Base-by-base conservation (phyloP, 116 monocot species). In the Dioscorea cayenensis region DNA sequence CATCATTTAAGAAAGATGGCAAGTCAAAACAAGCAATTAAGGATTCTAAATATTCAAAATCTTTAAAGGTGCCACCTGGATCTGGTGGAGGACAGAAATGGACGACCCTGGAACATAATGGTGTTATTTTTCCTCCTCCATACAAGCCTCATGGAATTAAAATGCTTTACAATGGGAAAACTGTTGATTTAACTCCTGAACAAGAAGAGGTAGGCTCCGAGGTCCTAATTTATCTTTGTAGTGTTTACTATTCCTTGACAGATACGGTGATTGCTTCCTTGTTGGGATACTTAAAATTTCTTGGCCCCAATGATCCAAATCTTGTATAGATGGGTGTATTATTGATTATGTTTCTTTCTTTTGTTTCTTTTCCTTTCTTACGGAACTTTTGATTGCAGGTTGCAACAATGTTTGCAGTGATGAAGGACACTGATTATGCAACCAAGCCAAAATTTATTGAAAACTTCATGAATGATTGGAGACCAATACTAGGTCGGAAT, bases 401-500 rank as follows among this genome's bases (percentile, higher is more conserved):
- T 69, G 99, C 99, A 28, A 99, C 99, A 48, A 99, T 99, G 99
- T 99, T 94, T 86, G 99, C 99, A 4, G 94, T 99, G 14, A 99
- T 99, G 99, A 91, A 91, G 78, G 99, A 99, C 64, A 89, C 99
- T 17, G 99, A 99, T 68, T 99, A 94, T 86, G 94, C 94, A 36
- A 73, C 82, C 16, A 99, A 94, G 73, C 75, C 82, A 66, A 80
- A 80, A 75, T 99, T 99, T 78, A 91, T 84, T 68, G 89, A 91
- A 38, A 99, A 99, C 77, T 99, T 94, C 69, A 76, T 81, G 80
- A 84, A 70, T 78, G 99, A 99, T 70, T 99, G 99, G 99, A 84
- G 76, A 75, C 43, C 68, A 70, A 80, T 99, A 72, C 94, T 99
- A 55, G 99, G 99, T 22, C 84, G 73, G 83, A 91, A 92, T 52